Base-by-base conservation (phyloP, 306 rosid species). In the Cicer bijugum region DNA sequence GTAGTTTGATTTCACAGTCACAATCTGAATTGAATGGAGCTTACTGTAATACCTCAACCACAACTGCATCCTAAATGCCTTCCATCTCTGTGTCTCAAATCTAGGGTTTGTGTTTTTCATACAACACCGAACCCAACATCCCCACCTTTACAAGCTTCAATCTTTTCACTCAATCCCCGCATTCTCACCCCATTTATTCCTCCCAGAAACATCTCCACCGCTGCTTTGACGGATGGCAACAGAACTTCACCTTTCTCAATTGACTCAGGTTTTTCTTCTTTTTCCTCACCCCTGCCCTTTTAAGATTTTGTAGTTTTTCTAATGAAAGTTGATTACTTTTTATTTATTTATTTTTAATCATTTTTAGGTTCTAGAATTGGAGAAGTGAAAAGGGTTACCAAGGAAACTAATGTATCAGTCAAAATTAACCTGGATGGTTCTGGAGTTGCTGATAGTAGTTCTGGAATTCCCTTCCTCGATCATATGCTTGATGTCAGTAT, bases 391-490 rank as follows among this genome's bases (percentile, higher is more conserved):
- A 87, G 97, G 82, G 88, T 91, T 58, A 94, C 99, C 5, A 86
- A 86, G 69, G 96, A 91, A 82, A 94, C 97, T 9, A 84, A 89
- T 78, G 97, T 94, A 2, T 87, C 83, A 4, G 96, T 94, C 61
- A 94, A 94, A 67, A 82, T 94, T 9, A 87, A 90, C 85, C 77
- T 94, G 83, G 99, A 94, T 77, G 99, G 99, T 50, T 72, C 86
- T 66, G 96, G 97, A 55, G 35, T 91, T 78, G 87, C 97, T 78
- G 95, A 91, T 63, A 84, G 84, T 40, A 75, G 44, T 71, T 87
- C 97, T 61, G 95, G 97, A 78, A 91, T 94, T 81, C 97, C 99
- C 23, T 94, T 94, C 79, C 96, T 94, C 74, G 95, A 94, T 82
- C 99, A 94, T 74, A 91, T 94, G 99, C 83, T 94, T 75, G 97